Percentiles rank a stretch among this genome's conserved stretches.
Conservation (phyloP, 176 grass and related monocot genomes). For the Aechmea fasciata region DNA sequence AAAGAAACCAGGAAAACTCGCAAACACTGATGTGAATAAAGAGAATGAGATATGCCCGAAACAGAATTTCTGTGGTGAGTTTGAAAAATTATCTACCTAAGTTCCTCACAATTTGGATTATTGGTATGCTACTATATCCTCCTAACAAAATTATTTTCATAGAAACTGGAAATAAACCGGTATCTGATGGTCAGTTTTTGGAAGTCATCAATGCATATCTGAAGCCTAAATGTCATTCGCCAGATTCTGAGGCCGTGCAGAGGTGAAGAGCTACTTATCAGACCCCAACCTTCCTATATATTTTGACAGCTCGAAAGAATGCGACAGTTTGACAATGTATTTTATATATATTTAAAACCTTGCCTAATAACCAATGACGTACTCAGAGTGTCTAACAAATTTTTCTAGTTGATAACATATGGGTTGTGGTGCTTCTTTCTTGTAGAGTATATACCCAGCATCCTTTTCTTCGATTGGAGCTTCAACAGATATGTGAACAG, state of each 20-base stretch:
- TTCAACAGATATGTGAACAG: conserved; percentile 65
- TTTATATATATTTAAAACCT: no score
- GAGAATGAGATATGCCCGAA: conserved; percentile 33
- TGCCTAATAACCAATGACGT: no score
- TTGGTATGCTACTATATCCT: not conserved
- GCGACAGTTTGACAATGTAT: no score
- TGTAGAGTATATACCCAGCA: conserved; percentile 47
- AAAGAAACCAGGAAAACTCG: conserved; percentile 18
- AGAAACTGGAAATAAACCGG: conserved; percentile 33
- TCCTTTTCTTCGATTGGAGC: conserved; percentile 45
- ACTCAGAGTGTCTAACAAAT: no score
- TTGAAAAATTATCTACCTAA: not conserved
- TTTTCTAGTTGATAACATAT: no score
- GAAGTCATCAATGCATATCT: conserved; percentile 79
- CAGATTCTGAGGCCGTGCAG: conserved; percentile 66
- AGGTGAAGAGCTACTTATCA: conserved; percentile 44
- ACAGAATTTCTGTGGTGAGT: conserved; percentile 29
- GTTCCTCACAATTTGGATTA: no score
- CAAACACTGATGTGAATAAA: conserved; percentile 18
- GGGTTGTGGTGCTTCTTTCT: conserved; percentile 9
- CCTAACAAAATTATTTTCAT: conserved; percentile 7
- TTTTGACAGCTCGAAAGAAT: no score
- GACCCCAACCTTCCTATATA: not conserved
- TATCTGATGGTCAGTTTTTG: conserved; percentile 33
- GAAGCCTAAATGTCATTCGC: conserved; percentile 72